Conservation (phyloP, 164 flowering plant genomes). For the Dillenia turbinata region DNA sequence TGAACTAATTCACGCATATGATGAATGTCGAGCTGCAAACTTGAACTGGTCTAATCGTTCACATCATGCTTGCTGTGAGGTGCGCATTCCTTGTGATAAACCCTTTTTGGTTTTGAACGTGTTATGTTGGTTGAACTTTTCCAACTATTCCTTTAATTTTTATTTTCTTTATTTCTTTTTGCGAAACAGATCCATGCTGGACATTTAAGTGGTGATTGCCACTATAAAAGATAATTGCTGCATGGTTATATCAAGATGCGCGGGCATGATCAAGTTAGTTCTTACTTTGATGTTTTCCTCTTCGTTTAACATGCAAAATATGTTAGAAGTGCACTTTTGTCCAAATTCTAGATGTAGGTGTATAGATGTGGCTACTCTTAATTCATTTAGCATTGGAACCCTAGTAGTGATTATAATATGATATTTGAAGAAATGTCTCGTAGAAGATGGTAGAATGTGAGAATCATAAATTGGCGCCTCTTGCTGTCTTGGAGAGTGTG, state of each 20-base stretch:
- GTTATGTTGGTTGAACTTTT: background rate
- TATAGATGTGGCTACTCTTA: no score
- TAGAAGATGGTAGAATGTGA: no score
- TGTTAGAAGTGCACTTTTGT: no score
- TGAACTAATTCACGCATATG: slow-evolving; percentile 92
- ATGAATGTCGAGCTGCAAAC: slow-evolving; percentile 85
- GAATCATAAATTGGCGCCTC: no score
- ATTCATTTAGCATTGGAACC: no score
- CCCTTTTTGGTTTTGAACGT: background rate
- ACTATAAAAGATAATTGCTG: slow-evolving; percentile 81
- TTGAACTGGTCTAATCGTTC: slow-evolving; percentile 88
- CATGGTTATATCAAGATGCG: slow-evolving; percentile 73
- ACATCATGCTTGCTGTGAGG: slow-evolving; percentile 99
- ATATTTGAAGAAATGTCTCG: no score
- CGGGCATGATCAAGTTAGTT: slow-evolving; percentile 95
- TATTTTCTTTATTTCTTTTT: background rate
- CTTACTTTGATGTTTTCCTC: no score
- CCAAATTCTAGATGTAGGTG: no score
- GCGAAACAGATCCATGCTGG: slow-evolving; percentile 72
- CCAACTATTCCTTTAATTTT: background rate
- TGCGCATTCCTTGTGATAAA: slow-evolving; percentile 9
- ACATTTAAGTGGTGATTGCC: slow-evolving; percentile 96
- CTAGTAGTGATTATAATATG: no score
- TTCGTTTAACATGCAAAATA: no score
- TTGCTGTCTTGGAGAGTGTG: no score